phyloP scores from a whole-genome alignment of 2,329 filamentous ascomycete species.

The Teratosphaeria nubilosa region DNA sequence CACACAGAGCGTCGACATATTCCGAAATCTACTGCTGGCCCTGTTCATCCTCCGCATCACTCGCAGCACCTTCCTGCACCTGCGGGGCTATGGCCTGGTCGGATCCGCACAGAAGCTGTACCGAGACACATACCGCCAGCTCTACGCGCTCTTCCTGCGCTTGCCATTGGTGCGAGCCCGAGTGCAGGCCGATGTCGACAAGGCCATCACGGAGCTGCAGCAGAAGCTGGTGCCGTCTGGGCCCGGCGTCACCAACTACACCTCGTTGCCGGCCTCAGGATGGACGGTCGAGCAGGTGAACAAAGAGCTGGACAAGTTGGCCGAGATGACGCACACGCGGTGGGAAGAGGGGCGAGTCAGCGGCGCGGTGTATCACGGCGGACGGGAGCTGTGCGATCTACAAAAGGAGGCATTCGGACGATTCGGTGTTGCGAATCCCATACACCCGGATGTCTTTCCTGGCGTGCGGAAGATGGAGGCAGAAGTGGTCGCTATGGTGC shows the following conservation, averaged over 20 bases:
- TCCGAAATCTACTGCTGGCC: slow-evolving; percentile 81
- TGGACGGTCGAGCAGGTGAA: slow-evolving; percentile 70
- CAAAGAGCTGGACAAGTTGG: slow-evolving; percentile 67
- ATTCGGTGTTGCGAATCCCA: slow-evolving; percentile 92
- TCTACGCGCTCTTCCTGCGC: slow-evolving; percentile 78
- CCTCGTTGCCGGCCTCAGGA: slow-evolving; percentile 71
- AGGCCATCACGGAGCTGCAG: slow-evolving; percentile 71
- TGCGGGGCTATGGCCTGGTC: slow-evolving; percentile 79
- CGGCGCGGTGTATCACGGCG: slow-evolving; percentile 93
- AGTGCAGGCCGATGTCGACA: slow-evolving; percentile 73
- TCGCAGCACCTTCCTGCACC: slow-evolving; percentile 68
- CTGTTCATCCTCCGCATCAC: slow-evolving; percentile 79
- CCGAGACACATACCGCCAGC: slow-evolving; percentile 56
- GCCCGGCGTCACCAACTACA: slow-evolving; percentile 60
- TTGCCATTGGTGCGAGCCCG: slow-evolving; percentile 77
- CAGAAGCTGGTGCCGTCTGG: slow-evolving; percentile 69
- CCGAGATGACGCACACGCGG: slow-evolving; percentile 80
- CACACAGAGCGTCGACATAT: slow-evolving; percentile 18
- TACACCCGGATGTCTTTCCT: slow-evolving; percentile 96
- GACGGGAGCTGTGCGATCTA: slow-evolving; percentile 66
- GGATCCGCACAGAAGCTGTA: slow-evolving; percentile 71
- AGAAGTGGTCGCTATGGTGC: slow-evolving; percentile 90
- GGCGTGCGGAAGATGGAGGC: slow-evolving; percentile 99
- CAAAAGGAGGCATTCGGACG: slow-evolving; percentile 89
- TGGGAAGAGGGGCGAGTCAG: slow-evolving; percentile 96